Conservation (phyloP, 306 rosid species). For the Ochetophila trinervis region DNA sequence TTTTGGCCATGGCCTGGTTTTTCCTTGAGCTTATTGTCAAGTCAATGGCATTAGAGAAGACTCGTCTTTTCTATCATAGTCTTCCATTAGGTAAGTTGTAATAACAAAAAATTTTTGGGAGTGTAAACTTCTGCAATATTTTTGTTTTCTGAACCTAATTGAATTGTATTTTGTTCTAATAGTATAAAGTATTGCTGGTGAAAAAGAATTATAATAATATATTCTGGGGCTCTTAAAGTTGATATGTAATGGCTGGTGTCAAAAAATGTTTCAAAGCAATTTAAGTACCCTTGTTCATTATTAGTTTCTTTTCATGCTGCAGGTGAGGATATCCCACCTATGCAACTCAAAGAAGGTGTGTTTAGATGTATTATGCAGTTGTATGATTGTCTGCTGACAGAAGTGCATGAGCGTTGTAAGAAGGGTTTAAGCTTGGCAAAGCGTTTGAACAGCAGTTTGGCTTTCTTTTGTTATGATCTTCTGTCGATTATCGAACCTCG, state of each 20-base stretch:
- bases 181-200: neutral
- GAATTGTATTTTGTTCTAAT: neutral
- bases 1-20: constrained; percentile 99
- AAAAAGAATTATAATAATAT: neutral
- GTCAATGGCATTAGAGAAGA: constrained; percentile 95
- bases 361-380: constrained; percentile 97
- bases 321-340: constrained; percentile 99
- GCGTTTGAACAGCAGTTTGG: constrained; percentile 95
- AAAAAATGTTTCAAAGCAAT: too few species aligned
- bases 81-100: constrained; percentile 73
- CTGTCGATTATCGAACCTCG: constrained; percentile 94
- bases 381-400: constrained; percentile 97
- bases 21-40: constrained; percentile 96
- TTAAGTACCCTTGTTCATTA: neutral
- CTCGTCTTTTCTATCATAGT: constrained; percentile 85
- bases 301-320: constrained; percentile 25
- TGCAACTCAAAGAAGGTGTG: constrained; percentile 97
- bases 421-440: constrained; percentile 95
- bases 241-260: neutral
- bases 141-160: too few species aligned
- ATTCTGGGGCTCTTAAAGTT: neutral
- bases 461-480: constrained; percentile 97
- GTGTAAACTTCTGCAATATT: neutral
- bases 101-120: neutral
- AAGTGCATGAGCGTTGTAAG: constrained; percentile 99